These are phyloP conservation scores for Alternaria arborescens DNA, from an alignment of 2,329 filamentous ascomycete genomes.

Conservation along the genomic window DNA sequence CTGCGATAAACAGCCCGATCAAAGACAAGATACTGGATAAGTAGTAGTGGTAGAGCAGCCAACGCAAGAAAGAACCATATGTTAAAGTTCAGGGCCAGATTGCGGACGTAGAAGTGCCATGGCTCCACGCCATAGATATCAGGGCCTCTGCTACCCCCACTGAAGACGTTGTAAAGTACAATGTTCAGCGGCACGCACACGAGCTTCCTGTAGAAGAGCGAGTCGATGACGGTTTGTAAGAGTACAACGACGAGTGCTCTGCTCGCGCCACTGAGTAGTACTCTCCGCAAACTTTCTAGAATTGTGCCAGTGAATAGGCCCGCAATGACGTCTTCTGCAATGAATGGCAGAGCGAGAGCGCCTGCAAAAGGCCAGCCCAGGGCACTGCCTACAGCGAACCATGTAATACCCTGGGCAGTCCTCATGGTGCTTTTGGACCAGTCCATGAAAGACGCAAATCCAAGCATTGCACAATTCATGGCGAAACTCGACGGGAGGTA, in stretches of 20 bases:
- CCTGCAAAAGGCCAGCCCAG: slow-evolving; percentile 95
- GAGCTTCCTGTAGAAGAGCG: slow-evolving; percentile 83
- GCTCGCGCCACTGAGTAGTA: slow-evolving; percentile 71
- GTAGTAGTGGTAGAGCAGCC: slow-evolving; percentile 75
- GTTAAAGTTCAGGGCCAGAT: slow-evolving; percentile 93
- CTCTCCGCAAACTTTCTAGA: slow-evolving; percentile 66
- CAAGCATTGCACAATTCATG: slow-evolving; percentile 92
- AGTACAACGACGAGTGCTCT: slow-evolving; percentile 72
- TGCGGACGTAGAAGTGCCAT: slow-evolving; percentile 96
- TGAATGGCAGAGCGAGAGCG: slow-evolving; percentile 80
- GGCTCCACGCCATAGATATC: slow-evolving; percentile 95
- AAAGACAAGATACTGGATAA: slow-evolving; percentile 74
- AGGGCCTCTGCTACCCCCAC: slow-evolving; percentile 77
- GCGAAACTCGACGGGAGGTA: slow-evolving; percentile 94
- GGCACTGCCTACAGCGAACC: slow-evolving; percentile 85
- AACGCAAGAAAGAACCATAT: slow-evolving; percentile 88
- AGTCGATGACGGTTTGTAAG: slow-evolving; percentile 75
- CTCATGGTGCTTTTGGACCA: slow-evolving; percentile 77
- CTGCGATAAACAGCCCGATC: slow-evolving; percentile 70
- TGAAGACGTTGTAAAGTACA: slow-evolving; percentile 93
- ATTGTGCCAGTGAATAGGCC: slow-evolving; percentile 64
- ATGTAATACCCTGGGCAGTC: slow-evolving; percentile 85
- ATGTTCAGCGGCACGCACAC: slow-evolving; percentile 89
- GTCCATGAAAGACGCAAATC: slow-evolving; percentile 88
- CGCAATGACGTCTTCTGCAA: slow-evolving; percentile 76